Conservation (phyloP, 2,329 filamentous ascomycete genomes). For the Delphinella strobiligena region DNA sequence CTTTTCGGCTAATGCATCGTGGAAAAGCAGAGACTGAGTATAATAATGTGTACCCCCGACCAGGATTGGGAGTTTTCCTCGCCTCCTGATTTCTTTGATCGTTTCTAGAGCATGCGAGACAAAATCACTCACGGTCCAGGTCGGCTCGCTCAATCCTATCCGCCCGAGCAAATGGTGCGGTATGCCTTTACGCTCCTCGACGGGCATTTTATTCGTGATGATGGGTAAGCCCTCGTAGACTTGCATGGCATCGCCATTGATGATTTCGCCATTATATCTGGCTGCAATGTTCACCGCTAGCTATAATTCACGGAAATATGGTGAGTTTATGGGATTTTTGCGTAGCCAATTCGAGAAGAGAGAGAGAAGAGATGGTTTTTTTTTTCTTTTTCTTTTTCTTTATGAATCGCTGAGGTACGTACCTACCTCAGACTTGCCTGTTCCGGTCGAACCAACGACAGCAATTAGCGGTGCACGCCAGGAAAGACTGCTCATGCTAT, state of each 20-base stretch:
- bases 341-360: neutral
- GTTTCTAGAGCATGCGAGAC: conserved; percentile 54
- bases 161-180: conserved; percentile 80
- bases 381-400: neutral
- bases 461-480: conserved; percentile 62
- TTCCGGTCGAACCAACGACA: conserved; percentile 81
- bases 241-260: conserved; percentile 98
- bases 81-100: conserved; percentile 64
- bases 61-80: conserved; percentile 75
- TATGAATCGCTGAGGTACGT: neutral
- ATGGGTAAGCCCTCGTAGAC: conserved; percentile 85
- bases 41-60: conserved; percentile 97
- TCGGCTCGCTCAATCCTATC: conserved; percentile 60
- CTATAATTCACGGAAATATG: conserved; percentile 31
- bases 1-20: conserved; percentile 49
- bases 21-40: conserved; percentile 75
- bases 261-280: conserved; percentile 79
- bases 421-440: conserved; percentile 78
- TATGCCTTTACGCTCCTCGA: conserved; percentile 62
- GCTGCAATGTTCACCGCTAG: conserved; percentile 79
- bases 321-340: conserved; percentile 1
- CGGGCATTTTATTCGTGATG: conserved; percentile 85
- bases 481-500: too few species aligned
- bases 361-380: neutral
- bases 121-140: conserved; percentile 76